Conservation (phyloP, 495 filamentous ascomycete species). For the Talaromyces ruber region DNA sequence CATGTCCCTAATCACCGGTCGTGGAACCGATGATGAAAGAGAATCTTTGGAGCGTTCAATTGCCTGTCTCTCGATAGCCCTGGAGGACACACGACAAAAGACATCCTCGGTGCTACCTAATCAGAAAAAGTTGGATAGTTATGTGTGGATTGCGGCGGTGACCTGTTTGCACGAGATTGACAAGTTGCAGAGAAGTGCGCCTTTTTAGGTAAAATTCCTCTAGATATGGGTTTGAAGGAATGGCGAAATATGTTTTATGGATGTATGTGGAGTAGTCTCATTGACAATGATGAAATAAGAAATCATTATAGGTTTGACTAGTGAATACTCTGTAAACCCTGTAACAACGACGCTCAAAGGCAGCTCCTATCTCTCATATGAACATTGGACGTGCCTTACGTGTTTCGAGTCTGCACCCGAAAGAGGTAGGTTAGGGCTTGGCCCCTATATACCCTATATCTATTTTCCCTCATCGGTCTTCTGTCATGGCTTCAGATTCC, state of each 20-base stretch:
- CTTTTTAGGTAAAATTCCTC: not conserved
- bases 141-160: constrained; percentile 34
- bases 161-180: constrained; percentile 37
- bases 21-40: constrained; percentile 16
- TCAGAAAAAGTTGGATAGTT: constrained; percentile 31
- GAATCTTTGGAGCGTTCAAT: constrained; percentile 39
- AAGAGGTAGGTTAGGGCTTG: not conserved
- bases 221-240: not conserved
- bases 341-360: not conserved
- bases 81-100: constrained; percentile 15
- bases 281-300: not conserved
- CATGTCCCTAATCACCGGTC: constrained; percentile 24
- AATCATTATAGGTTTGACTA: not conserved
- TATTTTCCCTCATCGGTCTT: too few species aligned
- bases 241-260: not conserved
- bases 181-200: constrained; percentile 13
- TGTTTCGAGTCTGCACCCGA: not conserved
- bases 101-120: constrained; percentile 5
- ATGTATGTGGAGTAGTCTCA: not conserved
- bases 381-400: too few species aligned
- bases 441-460: not conserved
- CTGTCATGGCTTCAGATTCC: not conserved
- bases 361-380: not conserved
- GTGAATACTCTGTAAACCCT: not conserved
- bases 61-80: constrained; percentile 37